Conservation (phyloP, 2,329 filamentous ascomycete species). For the Fusarium sp. region DNA sequence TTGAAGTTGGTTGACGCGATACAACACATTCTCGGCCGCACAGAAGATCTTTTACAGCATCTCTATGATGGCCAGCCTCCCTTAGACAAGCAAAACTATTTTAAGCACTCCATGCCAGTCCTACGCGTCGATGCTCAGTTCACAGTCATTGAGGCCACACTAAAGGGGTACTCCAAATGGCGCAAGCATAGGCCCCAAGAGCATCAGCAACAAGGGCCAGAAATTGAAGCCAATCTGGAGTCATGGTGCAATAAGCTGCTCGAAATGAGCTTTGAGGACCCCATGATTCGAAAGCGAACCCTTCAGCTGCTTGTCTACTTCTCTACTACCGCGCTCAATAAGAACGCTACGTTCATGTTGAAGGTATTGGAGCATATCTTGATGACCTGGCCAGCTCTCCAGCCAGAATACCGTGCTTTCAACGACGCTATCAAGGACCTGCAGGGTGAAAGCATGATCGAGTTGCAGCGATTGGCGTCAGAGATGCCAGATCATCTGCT, state of each 20-base stretch:
- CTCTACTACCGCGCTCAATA: conserved; percentile 81
- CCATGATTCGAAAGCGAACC: conserved; percentile 82
- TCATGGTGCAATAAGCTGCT: conserved; percentile 79
- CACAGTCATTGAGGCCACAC: conserved; percentile 85
- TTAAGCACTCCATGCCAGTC: conserved; percentile 76
- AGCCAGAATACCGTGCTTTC: conserved; percentile 76
- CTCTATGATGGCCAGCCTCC: conserved; percentile 77
- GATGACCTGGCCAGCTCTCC: conserved; percentile 79
- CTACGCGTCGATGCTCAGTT: conserved; percentile 89
- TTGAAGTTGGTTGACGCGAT: conserved; percentile 86
- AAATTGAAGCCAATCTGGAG: conserved; percentile 73
- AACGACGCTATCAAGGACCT: conserved; percentile 92
- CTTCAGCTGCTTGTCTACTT: conserved; percentile 86
- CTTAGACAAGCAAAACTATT: conserved; percentile 72
- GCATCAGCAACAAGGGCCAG: conserved; percentile 61
- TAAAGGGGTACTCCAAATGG: conserved; percentile 92
- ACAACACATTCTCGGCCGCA: conserved; percentile 83
- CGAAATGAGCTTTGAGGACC: conserved; percentile 81
- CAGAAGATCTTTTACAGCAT: conserved; percentile 77
- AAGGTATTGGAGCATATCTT: conserved; percentile 92
- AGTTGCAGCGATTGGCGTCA: conserved; percentile 87
- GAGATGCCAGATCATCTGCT: conserved; percentile 93
- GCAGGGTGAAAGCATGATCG: conserved; percentile 84
- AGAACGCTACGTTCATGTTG: conserved; percentile 82
- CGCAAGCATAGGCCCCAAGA: conserved; percentile 50